phyloP scores from a whole-genome alignment of 2,329 filamentous ascomycete genomes.

The Tolypocladium nubicola region DNA sequence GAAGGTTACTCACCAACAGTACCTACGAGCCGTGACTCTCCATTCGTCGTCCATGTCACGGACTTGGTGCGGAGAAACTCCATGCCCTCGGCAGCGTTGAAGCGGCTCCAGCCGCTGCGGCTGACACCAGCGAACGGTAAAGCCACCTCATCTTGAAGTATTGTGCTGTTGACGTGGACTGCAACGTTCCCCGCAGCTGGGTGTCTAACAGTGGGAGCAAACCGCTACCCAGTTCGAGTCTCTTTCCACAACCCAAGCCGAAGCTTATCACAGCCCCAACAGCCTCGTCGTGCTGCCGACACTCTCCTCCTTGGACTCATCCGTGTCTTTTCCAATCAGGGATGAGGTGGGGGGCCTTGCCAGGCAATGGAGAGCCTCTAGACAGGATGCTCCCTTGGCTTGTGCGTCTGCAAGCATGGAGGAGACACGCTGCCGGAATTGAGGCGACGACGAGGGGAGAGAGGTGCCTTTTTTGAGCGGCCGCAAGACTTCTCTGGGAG shows the following conservation, averaged over 20 bases:
- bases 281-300: neutral
- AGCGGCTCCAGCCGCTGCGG: no score
- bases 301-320: neutral
- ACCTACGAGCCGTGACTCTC: no score
- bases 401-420: no score
- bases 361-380: no score
- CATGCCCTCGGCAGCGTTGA: no score
- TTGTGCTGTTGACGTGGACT: conserved; percentile 1
- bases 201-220: neutral
- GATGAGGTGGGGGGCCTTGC: no score
- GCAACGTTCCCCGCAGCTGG: neutral
- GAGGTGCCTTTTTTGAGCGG: no score
- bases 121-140: neutral
- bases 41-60: conserved; percentile 1
- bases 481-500: no score
- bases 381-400: no score
- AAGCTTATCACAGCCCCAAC: neutral
- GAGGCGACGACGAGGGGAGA: no score
- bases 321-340: neutral
- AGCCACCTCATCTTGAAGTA: neutral
- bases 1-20: no score
- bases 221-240: neutral
- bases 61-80: neutral
- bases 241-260: neutral
- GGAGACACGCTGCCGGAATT: no score